Base-by-base conservation (phyloP, 768 basidiomycete species). In the Dioszegia crocea region DNA sequence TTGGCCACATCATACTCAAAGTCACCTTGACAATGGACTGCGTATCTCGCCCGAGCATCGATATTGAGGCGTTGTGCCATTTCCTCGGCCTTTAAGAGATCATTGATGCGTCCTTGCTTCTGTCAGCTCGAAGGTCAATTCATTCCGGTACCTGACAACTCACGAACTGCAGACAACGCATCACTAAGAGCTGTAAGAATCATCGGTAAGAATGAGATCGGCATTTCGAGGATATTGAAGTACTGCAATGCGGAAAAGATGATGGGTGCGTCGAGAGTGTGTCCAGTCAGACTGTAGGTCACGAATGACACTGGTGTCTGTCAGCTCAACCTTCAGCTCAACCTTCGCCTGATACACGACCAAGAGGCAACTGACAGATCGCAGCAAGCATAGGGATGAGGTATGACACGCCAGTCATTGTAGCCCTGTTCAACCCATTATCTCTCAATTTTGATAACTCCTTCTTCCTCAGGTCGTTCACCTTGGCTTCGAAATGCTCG, bases 201-300 rank as follows among this genome's bases (percentile, higher is more conserved):
- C 60, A 73, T 61, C 1, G 74, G 74, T 2, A 77, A 56, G 38
- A 63, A 61, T 14, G 59, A 49, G 10, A 78, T 63, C 0, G 77
- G 77, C 44, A 36, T 60, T 33, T 66, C 62, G 43, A 77, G 64
- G 21, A 77, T 64, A 59, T 84, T 84, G 77, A 85, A 84, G 27
- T 84, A 75, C 59, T 85, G 84, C 21, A 86, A 72, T 5, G 82
- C 81, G 4, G 80, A 77, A 70, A 86, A 86, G 49, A 86, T 82
- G 53, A 79, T 76, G 0, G 84, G 82, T 2, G 84, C 73, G 59
- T 82, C 80, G 29, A 86, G 79, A 6, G 76, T 67, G 57, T 86
- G 84, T 9, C 83, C 83, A 29, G 77, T 82, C 17, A 86, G 71
- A 1, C 81, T 79, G 65, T 87, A 88, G 0, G 85, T 85, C 61